Base-by-base conservation (phyloP, 1,139 yeast genomes). In the Taphrina confusa region DNA sequence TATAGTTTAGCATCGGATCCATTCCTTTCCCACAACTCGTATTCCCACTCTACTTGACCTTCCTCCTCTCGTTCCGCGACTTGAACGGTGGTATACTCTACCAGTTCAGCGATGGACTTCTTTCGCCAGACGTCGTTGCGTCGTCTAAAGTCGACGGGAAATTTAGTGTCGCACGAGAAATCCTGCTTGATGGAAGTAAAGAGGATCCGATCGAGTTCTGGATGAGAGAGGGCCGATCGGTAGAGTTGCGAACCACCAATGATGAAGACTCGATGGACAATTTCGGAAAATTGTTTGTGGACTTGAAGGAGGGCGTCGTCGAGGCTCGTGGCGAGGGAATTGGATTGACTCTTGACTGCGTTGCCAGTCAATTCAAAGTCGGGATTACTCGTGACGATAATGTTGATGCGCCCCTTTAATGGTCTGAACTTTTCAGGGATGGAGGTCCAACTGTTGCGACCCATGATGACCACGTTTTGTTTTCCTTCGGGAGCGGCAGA, bases 201-300 rank as follows among this genome's bases (percentile, higher is more conserved):
- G 31, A 90, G 76, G 55, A 92, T 73, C 42, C 82, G 78, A 55
- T 80, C 79, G 0, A 85, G 81, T 3, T 75, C 61, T 0, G 74
- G 73, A 56, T 76, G 78, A 0, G 74, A 67, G 30, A 84, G 71
- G 27, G 82, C 78, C 45, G 81, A 77, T 58, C 81, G 79, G 74
- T 92, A 92, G 5, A 92, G 76, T 71, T 91, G 92, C 1, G 94
- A 92, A 0, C 99, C 99, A 2, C 99, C 99, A 65, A 92, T 92
- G 34, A 94, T 78, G 69, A 84, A 92, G 0, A 91, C 77, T 60
- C 81, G 22, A 44, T 59, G 60, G 25, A 58, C 42, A 9, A 39
- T 52, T n/a, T 46, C 61, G 20, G 28, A 14, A 23, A 56, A 60
- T 18, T 47, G 58, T 18, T 49, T 42, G 23, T 56, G 52, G 12